phyloP scores from a whole-genome alignment of 441 rosid genomes.

The Heliophila coronopifolia region DNA sequence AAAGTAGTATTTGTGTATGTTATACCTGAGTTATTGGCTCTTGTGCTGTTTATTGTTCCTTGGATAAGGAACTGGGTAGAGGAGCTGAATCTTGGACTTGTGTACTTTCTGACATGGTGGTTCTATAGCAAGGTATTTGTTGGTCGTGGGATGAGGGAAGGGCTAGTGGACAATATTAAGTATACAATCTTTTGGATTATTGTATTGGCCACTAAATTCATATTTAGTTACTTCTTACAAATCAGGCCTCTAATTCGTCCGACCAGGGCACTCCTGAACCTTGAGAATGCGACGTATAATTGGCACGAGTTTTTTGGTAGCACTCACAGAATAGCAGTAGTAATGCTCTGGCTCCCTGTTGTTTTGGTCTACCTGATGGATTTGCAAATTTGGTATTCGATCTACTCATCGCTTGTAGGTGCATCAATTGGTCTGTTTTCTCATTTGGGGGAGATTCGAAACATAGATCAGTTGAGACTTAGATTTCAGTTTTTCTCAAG shows the following conservation, averaged over 20 bases:
- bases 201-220: conserved; percentile 43
- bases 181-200: conserved; percentile 50
- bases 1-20: conserved; percentile 45
- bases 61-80: conserved; percentile 61
- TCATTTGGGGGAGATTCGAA: conserved; percentile 71
- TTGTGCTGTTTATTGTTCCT: conserved; percentile 47
- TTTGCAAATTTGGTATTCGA: conserved; percentile 63
- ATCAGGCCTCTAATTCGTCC: conserved; percentile 55
- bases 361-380: conserved; percentile 55
- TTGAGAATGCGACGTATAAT: conserved; percentile 23
- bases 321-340: conserved; percentile 44
- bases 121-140: conserved; percentile 52
- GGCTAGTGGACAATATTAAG: conserved; percentile 44
- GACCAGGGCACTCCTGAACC: conserved; percentile 39
- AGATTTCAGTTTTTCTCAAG: conserved; percentile 65
- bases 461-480: conserved; percentile 55
- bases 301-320: conserved; percentile 59
- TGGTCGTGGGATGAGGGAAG: conserved; percentile 67
- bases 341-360: conserved; percentile 54
- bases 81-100: conserved; percentile 43
- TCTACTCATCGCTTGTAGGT: conserved; percentile 55
- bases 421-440: conserved; percentile 48
- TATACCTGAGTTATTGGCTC: conserved; percentile 46
- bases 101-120: conserved; percentile 56
- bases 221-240: conserved; percentile 56